Evolutionary conservation across 495 filamentous ascomycete genomes (phyloP).

Genomic region (Penicillium herquei): DNA sequence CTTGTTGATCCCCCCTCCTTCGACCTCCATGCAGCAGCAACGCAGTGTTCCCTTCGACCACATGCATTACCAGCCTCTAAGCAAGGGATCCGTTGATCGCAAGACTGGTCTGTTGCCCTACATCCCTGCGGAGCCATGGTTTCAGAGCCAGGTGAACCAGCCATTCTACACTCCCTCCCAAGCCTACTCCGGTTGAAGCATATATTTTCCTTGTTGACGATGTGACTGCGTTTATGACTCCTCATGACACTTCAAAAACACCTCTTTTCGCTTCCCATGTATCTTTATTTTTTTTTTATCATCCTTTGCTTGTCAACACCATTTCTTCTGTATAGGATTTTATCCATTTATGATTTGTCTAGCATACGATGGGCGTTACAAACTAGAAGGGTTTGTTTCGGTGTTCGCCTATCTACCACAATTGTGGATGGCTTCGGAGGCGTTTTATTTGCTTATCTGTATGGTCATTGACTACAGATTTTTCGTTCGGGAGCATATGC

Average conservation of each 20-base stretch:
- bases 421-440: slow-evolving; percentile 19
- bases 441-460: slow-evolving; percentile 20
- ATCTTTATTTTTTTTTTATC: slow-evolving; percentile 10
- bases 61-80: slow-evolving; percentile 95
- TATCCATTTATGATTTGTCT: slow-evolving; percentile 16
- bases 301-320: background rate
- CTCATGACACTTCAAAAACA: slow-evolving; percentile 20
- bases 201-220: slow-evolving; percentile 18
- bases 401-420: slow-evolving; percentile 8
- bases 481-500: slow-evolving; percentile 28
- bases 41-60: slow-evolving; percentile 64
- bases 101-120: slow-evolving; percentile 84
- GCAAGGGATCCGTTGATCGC: slow-evolving; percentile 69
- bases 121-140: slow-evolving; percentile 48
- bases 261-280: slow-evolving; percentile 31
- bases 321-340: slow-evolving; percentile 15
- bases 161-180: slow-evolving; percentile 42
- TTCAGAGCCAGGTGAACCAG: slow-evolving; percentile 30
- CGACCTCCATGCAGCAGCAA: slow-evolving; percentile 73
- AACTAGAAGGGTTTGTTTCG: slow-evolving; percentile 27
- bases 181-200: slow-evolving; percentile 29
- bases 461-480: background rate
- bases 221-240: slow-evolving; percentile 25
- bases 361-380: slow-evolving; percentile 35
- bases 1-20: slow-evolving; percentile 83